Conservation (phyloP, 1,284 basidiomycete genomes). For the Uromyces viciae-fabae region DNA sequence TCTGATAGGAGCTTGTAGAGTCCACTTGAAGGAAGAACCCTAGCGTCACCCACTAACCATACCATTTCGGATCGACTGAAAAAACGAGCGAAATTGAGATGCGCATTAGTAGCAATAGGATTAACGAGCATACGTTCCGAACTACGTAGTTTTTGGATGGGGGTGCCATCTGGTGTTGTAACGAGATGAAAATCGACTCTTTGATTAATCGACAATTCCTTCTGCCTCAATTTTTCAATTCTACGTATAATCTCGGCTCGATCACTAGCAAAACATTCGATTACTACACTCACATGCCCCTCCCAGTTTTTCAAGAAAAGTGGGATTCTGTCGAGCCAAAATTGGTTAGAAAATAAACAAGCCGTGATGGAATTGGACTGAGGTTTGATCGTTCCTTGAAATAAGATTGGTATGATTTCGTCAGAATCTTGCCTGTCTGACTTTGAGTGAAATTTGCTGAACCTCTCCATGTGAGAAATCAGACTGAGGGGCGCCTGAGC, state of each 20-base stretch:
- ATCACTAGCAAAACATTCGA: constrained; percentile 49
- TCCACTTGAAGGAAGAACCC: constrained; percentile 48
- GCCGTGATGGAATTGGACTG: constrained; percentile 47
- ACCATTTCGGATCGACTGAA: constrained; percentile 52
- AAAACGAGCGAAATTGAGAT: constrained; percentile 53
- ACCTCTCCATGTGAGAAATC: constrained; percentile 26
- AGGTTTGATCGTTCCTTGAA: constrained; percentile 9
- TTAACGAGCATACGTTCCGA: constrained; percentile 50
- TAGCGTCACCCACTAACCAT: constrained; percentile 51
- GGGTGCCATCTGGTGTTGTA: constrained; percentile 46
- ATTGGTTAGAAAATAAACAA: constrained; percentile 52
- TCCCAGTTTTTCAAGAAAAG: constrained; percentile 50
- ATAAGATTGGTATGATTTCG: constrained; percentile 30
- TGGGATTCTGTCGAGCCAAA: constrained; percentile 50
- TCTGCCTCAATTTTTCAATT: constrained; percentile 46
- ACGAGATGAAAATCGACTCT: constrained; percentile 52
- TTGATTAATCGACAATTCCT: constrained; percentile 47
- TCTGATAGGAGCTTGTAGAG: constrained; percentile 47
- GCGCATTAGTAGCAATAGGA: constrained; percentile 51
- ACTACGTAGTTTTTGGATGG: constrained; percentile 47
- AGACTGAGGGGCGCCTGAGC: neutral
- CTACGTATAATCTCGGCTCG: constrained; percentile 29
- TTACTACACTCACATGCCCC: constrained; percentile 52
- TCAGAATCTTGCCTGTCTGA: constrained; percentile 26
- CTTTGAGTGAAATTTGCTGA: constrained; percentile 35